A percentile compares a stretch with the other conserved stretches of the same genome.
phyloP scores from a whole-genome alignment of 176 grass and related monocot genomes.

The Cymbopogon citratus region DNA sequence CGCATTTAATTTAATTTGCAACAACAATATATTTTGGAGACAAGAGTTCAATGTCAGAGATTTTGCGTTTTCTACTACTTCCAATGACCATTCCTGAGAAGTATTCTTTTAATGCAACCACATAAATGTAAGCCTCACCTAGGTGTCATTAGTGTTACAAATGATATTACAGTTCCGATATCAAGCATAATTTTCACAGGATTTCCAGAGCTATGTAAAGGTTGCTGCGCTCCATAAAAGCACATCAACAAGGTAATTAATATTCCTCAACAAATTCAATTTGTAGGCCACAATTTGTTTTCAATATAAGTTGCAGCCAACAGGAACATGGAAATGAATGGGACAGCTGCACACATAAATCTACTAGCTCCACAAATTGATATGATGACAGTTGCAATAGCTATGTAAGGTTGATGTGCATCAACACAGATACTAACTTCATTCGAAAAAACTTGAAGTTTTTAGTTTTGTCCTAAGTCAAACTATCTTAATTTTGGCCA shows the following conservation, averaged over 20 bases:
- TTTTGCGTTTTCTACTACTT: conserved; percentile 10
- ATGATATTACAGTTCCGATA: conserved; percentile 4
- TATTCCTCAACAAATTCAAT: neutral
- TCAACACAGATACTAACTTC: too few relatives aligned
- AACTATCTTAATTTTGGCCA: neutral
- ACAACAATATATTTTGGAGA: neutral
- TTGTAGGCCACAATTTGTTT: neutral
- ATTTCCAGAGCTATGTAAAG: neutral
- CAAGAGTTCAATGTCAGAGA: neutral
- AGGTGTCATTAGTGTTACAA: neutral
- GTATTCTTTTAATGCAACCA: neutral
- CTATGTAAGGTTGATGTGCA: too few relatives aligned
- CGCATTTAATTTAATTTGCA: conserved; percentile 17
- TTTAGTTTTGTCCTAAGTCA: neutral
- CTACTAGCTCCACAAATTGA: too few relatives aligned
- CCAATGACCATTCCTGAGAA: neutral
- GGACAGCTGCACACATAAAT: neutral
- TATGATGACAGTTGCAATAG: too few relatives aligned
- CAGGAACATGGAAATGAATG: neutral
- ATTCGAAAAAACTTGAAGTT: neutral
- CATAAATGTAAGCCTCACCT: conserved; percentile 1
- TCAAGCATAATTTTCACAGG: conserved; percentile 14
- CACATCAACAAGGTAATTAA: conserved; percentile 16
- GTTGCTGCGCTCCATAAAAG: conserved; percentile 1
- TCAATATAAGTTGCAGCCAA: neutral